Base-by-base conservation (phyloP, 108 stramenopile genomes). In the Fragilaria radians region DNA sequence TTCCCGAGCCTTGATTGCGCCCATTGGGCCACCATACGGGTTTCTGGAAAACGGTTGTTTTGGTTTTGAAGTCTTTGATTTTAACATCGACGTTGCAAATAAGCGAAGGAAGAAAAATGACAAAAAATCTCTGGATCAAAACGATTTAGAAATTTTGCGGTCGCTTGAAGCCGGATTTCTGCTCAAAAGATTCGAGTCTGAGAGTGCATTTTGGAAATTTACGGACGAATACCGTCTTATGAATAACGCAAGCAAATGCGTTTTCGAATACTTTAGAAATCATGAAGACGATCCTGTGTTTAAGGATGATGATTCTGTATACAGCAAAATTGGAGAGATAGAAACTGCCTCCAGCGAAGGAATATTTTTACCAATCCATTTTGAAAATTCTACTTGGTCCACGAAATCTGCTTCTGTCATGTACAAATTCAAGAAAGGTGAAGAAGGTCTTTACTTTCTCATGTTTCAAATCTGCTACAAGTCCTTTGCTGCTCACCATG, bases 381-480 rank as follows among this genome's bases (percentile, higher is more conserved):
- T 74, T 27, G 71, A 82, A 73, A 83, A 80, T 46, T 62, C 68
- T 21, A 55, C 67, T 2, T 68, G 58, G n/a, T 74, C 76, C 22
- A 72, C 91, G 18, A 72, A 83, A 7, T 68, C 56, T 4, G 48
- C 71, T 11, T 31, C 23, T 1, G 73, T 72, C 18, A 24, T 48
- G 5, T 77, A 77, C 36, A 78, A 72, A 52, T 80, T 89, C 56
- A 50, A 66, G 17, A 57, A 59, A 9, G 70, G 67, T 22, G 82
- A 91, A 54, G 86, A 77, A 30, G 96, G 95, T 1, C 67, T 94
- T 3, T 96, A 97, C 76, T 93, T 91, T 66, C 72, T 97, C 23
- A 73, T 96, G 4, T 96, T 86, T 67, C 89, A 89, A 67, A 74
- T 93, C 11, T 94, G 96, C 51, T 77, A 60, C 32, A 28, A 48